phyloP scores from a whole-genome alignment of 139 green algal species.

The Prasinococcaceae sp. region DNA sequence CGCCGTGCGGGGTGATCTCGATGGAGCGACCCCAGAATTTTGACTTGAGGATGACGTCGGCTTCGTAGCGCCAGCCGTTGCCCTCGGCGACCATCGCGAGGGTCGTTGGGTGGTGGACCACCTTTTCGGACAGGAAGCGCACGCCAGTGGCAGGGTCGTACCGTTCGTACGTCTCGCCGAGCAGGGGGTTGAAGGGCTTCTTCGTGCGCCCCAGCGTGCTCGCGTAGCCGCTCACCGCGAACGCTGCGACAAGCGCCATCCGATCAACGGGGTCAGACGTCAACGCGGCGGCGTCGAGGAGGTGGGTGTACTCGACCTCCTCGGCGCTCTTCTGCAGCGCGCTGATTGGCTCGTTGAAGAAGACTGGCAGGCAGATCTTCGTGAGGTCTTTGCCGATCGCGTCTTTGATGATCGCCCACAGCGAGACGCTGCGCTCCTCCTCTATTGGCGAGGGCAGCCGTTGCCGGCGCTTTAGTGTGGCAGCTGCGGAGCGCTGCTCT shows the following conservation, averaged over 20 bases:
- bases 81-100: conserved; percentile 48
- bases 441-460: conserved; percentile 32
- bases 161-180: conserved; percentile 62
- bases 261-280: conserved; percentile 32
- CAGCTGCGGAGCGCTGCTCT: too few relatives aligned
- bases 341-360: conserved; percentile 84
- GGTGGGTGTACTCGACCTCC: conserved; percentile 63
- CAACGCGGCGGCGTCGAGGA: conserved; percentile 47
- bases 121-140: conserved; percentile 22
- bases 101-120: conserved; percentile 63
- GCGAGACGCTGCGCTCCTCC: conserved; percentile 51
- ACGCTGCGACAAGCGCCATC: conserved; percentile 52
- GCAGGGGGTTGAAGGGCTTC: conserved; percentile 50
- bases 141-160: conserved; percentile 38
- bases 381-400: conserved; percentile 28
- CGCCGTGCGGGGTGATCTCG: conserved; percentile 58
- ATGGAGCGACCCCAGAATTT: conserved; percentile 87
- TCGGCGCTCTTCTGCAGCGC: conserved; percentile 66
- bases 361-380: conserved; percentile 74
- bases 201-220: conserved; percentile 15
- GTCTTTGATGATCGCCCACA: conserved; percentile 81
- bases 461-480: background rate
- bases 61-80: conserved; percentile 44
- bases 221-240: conserved; percentile 52
- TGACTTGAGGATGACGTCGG: conserved; percentile 65